Base-by-base conservation (phyloP, 331 rosid species). In the Dryas integrifolia region DNA sequence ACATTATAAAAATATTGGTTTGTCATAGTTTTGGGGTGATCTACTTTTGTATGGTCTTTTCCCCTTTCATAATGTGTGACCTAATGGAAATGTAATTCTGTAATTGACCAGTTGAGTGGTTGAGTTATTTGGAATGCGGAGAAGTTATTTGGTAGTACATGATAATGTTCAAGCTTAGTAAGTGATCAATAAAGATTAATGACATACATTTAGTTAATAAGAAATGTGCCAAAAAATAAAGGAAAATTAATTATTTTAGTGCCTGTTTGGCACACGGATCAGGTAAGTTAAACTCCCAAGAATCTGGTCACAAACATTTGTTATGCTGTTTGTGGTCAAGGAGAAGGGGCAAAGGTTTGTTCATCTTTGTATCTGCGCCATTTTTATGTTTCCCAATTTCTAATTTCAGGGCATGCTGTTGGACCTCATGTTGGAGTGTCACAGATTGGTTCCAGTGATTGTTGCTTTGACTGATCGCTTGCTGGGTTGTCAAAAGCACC, bases 391-490 rank as follows among this genome's bases (percentile, higher is more conserved):
- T 67, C 7, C 26, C 18, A 56, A 55, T 71, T 51, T 59, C 55
- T 14, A 26, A 65, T 84, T 85, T 41, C 85, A 91, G 97, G 91
- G 68, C 61, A 85, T 86, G 96, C 88, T 94, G 69, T 92, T 94
- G 75, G 88, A 85, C 79, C 78, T 88, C 82, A 86, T 89, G 88
- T 75, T 91, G 84, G 96, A 89, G 78, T 73, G 77, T 79, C 87
- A 82, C 77, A 86, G 84, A 76, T 65, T 91, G 80, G 97, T 94
- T 70, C 96, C 98, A 2, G 92, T 89, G 55, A 86, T 91, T 67
- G 96, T 87, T 85, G 86, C 89, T 76, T 89, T 89, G 62, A 78
- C 85, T 61, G 96, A 89, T 80, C 97, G 96, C 57, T 86, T 94
- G 74, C 83, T 89, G 76, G 84, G 88, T 53, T 94, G 98, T 80